Conservation (phyloP, 2,329 filamentous ascomycete species). For the Neoarthrinium moseri region DNA sequence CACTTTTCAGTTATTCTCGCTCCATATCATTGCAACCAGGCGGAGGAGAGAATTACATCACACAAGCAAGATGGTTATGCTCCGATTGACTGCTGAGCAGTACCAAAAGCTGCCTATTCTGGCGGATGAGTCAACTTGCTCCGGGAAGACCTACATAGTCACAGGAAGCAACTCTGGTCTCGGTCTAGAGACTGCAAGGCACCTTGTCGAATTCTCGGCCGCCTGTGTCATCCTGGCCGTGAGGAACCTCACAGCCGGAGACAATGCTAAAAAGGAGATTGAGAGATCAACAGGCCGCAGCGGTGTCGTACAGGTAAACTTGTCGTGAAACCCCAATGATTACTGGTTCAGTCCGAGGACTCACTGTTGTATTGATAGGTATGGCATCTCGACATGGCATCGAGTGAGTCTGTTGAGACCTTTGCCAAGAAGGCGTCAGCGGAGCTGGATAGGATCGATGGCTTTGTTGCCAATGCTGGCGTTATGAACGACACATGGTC, state of each 20-base stretch:
- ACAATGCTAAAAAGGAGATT: constrained; percentile 9
- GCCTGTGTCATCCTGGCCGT: constrained; percentile 9
- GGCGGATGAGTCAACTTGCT: constrained; percentile 3
- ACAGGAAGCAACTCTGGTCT: constrained; percentile 6
- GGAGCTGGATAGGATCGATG: constrained; percentile 8
- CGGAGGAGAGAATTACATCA: not conserved
- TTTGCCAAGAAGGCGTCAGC: constrained; percentile 9
- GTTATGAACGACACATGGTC: not conserved
- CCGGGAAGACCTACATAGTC: constrained; percentile 9
- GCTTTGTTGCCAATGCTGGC: constrained; percentile 4
- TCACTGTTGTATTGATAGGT: constrained; percentile 8
- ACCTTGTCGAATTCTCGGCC: constrained; percentile 3
- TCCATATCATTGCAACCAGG: no score
- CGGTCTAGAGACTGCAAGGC: constrained; percentile 4
- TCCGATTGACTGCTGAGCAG: constrained; percentile 7
- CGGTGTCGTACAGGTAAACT: constrained; percentile 8
- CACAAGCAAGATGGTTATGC: constrained; percentile 8
- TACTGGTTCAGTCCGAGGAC: no score
- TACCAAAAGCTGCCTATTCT: constrained; percentile 7
- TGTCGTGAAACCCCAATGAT: no score
- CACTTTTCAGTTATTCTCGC: no score
- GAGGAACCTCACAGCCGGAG: constrained; percentile 8
- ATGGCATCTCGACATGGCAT: constrained; percentile 9
- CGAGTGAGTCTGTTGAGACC: not conserved
- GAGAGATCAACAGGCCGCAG: constrained; percentile 7